Evolutionary conservation across 2,329 filamentous ascomycete genomes (phyloP), one percentile per base, ranked within the genome.

Genomic region (Aureobasidium mangrovei): DNA sequence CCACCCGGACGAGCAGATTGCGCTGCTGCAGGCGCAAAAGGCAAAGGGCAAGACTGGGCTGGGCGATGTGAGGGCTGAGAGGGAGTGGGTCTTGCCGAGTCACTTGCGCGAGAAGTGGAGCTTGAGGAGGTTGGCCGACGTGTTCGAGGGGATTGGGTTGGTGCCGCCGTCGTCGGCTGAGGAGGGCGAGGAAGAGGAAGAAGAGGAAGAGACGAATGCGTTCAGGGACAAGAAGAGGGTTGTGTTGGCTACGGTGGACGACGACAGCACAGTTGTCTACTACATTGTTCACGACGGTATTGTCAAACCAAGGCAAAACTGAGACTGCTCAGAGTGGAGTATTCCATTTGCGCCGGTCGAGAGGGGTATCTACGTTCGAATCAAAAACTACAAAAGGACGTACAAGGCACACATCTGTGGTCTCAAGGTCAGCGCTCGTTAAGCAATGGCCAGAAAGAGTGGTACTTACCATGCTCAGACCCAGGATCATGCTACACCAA

Each of bases 271-370:
- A 0, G 78, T 93, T 18, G 85, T 88, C 39, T 93, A 91, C 70
- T 93, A 93, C 65, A 78, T 91, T 59, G 81, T 91, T 67, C 87
- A 91, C 63, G 86, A 91, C 67, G 88, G 87, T n/a, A 82, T 91
- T 59, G 86, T 91, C 52, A 93, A 91, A 73, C 88, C 88, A 27
- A 77, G 88, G 55, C 88, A 91, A 68, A 93, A 93, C 67, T 91
- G 72, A 77, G 26, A 47, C 33, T 6, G 3, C n/a, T 6, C 24
- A 4, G 29, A 53, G 40, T 33, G 47, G 38, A 35, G 47, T 18
- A 10, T 18, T 18, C 18, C 18, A 18, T 18, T 18, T 18, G 18
- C 18, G 18, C 18, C 18, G 18, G 18, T 18, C 18, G 18, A 18
- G 18, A 18, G 18, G 18, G 18, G 32, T 35, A 35, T 35, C 32